Conservation (phyloP, 495 filamentous ascomycete species). For the Hypoxylon intermedium region DNA sequence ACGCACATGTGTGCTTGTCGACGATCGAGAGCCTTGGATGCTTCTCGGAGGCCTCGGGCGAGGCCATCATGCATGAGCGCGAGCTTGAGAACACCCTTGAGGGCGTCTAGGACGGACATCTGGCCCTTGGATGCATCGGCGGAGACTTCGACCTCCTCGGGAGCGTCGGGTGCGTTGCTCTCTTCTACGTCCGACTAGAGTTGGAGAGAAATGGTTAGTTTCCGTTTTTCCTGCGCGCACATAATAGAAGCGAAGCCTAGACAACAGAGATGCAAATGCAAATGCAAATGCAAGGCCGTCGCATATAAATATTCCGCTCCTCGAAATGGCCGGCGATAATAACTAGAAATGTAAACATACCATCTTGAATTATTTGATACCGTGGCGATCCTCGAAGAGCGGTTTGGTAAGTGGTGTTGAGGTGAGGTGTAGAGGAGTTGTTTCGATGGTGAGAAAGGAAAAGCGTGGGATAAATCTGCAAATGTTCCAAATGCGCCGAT, state of each 20-base stretch:
- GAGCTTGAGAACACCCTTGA: constrained; percentile 97
- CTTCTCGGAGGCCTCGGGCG: constrained; percentile 96
- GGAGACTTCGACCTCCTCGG: constrained; percentile 90
- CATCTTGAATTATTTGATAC: constrained; percentile 32
- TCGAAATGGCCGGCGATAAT: neutral
- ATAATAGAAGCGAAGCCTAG: constrained; percentile 17
- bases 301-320: constrained; percentile 6
- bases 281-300: constrained; percentile 12
- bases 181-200: constrained; percentile 73
- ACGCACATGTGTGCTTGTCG: constrained; percentile 99
- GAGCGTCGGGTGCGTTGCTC: constrained; percentile 76
- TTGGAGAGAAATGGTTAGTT: constrained; percentile 22
- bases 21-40: constrained; percentile 94
- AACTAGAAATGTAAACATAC: constrained; percentile 27
- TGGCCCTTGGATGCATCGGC: constrained; percentile 87
- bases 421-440: too few species aligned
- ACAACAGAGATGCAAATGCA: too few species aligned
- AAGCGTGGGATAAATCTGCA: constrained; percentile 36
- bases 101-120: constrained; percentile 97
- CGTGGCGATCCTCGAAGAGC: constrained; percentile 65
- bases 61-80: constrained; percentile 99
- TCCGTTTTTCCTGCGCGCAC: constrained; percentile 19
- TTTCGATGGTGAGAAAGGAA: constrained; percentile 7
- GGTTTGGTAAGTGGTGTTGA: constrained; percentile 23
- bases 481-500: constrained; percentile 31